Base-by-base conservation (phyloP, 2,329 filamentous ascomycete genomes). In the Cylindrodendrum hubeiense region DNA sequence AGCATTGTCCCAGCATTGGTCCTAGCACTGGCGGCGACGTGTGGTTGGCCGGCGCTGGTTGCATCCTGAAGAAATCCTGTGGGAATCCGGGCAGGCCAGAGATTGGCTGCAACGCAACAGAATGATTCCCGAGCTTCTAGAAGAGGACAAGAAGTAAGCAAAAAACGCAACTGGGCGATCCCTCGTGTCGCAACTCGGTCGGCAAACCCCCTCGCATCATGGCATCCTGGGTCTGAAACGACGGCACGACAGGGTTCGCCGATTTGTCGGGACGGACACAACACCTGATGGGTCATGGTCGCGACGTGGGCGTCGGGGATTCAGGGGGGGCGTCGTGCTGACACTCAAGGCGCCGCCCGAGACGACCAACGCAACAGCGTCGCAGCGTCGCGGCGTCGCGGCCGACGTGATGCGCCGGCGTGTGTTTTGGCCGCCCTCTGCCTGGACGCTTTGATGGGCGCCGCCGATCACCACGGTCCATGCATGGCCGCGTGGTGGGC, bases 231-330 rank as follows among this genome's bases (percentile, higher is more conserved):
- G 43, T 49, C 51, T 60, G 56, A 65, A 65, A 60, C 56, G 51
- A 55, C 55, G 37, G 51, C 47, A 56, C 44, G 51, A 56, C 62
- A 65, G 52, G 62, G 56, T 24, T 65, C 26, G 61, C 51, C 62
- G 51, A 55, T 56, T 56, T 65, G 56, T 50, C 58, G 50, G 56
- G 56, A 65, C 37, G 21, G 49, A 49, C 12, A 39, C 15, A 39
- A n/a, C 37, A 17, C 37, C 37, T 39, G n/a, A 39, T 39, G 37
- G 37, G 37, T 7, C 15, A 39, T 22, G 26, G 30, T 52, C 12
- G 13, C 26, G 37, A 19, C 21, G 26, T 39, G 57, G 57, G 21
- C 26, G 47, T 46, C 34, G 52, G 28, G 57, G 37, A 51, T 41
- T 49, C 26, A 44, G 22, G 50, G 15, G 49, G 22, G 47, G 49